Evolutionary conservation across 2,329 filamentous ascomycete genomes (phyloP).

Genomic region (Fusarium staphyleae): DNA sequence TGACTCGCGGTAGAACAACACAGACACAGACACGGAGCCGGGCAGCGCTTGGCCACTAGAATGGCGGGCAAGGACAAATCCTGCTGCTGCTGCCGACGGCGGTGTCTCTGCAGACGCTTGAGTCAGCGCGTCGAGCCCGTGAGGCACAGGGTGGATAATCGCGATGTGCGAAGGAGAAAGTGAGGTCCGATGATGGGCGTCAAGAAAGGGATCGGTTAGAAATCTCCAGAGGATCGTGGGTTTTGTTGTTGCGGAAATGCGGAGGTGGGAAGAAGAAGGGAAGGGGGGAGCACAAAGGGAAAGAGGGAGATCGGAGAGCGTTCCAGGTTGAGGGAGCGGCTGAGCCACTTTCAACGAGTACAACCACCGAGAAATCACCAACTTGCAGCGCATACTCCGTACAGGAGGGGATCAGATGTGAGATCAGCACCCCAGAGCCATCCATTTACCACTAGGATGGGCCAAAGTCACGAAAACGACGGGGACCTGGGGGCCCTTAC

Average conservation of each 20-base stretch:
- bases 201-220: slow-evolving; percentile 18
- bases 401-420: slow-evolving; percentile 31
- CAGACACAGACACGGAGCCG: slow-evolving; percentile 29
- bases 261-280: slow-evolving; percentile 22
- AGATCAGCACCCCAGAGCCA: slow-evolving; percentile 38
- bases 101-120: slow-evolving; percentile 30
- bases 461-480: slow-evolving; percentile 24
- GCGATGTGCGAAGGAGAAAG: slow-evolving; percentile 5
- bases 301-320: slow-evolving; percentile 24
- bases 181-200: too few species aligned
- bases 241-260: slow-evolving; percentile 21
- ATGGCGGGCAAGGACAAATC: slow-evolving; percentile 34
- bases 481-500: slow-evolving; percentile 6
- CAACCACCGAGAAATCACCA: too few species aligned
- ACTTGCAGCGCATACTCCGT: too few species aligned
- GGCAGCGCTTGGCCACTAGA: slow-evolving; percentile 36
- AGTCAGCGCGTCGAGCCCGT: slow-evolving; percentile 24
- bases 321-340: too few species aligned
- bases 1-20: slow-evolving; percentile 19
- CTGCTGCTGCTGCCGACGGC: too few species aligned
- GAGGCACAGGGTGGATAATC: slow-evolving; percentile 14
- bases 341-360: too few species aligned
- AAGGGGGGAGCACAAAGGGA: slow-evolving; percentile 24
- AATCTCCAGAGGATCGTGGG: not conserved
- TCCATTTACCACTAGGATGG: too few species aligned